phyloP scores from a whole-genome alignment of 495 filamentous ascomycete species.

The Lasiosphaeriaceae sp. region DNA sequence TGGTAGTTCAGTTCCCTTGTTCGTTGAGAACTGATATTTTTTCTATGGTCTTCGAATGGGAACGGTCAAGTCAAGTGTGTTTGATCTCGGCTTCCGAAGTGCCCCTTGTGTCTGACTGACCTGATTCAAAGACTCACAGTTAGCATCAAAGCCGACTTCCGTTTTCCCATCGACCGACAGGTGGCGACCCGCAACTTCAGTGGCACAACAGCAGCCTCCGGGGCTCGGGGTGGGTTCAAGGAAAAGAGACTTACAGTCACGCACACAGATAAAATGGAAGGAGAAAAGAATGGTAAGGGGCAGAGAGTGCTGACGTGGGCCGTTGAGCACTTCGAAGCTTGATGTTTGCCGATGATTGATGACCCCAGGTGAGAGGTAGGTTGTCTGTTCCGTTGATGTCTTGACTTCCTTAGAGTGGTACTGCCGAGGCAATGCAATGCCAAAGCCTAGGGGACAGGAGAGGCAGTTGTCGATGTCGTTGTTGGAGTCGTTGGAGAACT shows the following conservation, averaged over 20 bases:
- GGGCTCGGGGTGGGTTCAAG: not conserved
- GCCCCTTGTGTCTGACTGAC: constrained; percentile 2
- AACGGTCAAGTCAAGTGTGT: not conserved
- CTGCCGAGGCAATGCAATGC: not conserved
- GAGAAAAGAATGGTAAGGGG: not conserved
- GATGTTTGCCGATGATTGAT: not conserved
- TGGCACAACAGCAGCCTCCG: constrained; percentile 11
- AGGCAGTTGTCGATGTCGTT: not conserved
- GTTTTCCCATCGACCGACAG: not conserved
- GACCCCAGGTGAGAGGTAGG: not conserved
- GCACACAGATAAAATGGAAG: not conserved
- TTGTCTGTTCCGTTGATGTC: not conserved
- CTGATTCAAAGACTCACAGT: constrained; percentile 6
- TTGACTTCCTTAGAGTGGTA: not conserved
- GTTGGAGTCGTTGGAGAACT: not conserved
- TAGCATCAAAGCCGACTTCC: constrained; percentile 4
- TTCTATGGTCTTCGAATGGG: too few relatives aligned
- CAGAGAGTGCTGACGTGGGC: not conserved
- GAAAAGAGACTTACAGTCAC: not conserved
- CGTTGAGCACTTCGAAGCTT: not conserved
- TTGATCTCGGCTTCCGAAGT: too few relatives aligned
- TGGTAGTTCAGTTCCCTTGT: not conserved
- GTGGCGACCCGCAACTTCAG: constrained; percentile 2
- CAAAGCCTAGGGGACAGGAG: too few relatives aligned
- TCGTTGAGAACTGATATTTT: too few relatives aligned